Evolutionary conservation across 164 flowering plant genomes (phyloP).

Genomic region (Vitis riparia): DNA sequence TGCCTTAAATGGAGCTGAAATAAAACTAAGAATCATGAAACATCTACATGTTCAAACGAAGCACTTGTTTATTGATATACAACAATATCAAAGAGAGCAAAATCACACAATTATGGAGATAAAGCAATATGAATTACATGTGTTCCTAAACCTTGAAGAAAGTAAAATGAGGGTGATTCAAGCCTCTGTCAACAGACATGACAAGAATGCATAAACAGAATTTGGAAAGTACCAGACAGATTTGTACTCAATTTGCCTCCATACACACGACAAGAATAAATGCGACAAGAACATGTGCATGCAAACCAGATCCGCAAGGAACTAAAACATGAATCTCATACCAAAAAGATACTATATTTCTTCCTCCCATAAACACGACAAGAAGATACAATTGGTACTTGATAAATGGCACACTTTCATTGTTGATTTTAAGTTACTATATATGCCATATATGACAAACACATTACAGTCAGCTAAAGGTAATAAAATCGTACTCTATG

Average conservation of each 20-base stretch:
- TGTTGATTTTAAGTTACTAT: too few relatives aligned
- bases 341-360: not conserved
- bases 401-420: too few relatives aligned
- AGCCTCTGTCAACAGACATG: too few relatives aligned
- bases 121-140: too few relatives aligned
- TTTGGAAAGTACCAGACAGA: too few relatives aligned
- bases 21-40: not conserved
- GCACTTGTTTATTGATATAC: not conserved
- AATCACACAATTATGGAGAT: not conserved
- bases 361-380: not conserved
- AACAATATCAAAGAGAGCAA: not conserved
- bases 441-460: too few relatives aligned
- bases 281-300: too few relatives aligned
- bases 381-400: not conserved
- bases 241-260: too few relatives aligned
- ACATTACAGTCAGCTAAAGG: not conserved
- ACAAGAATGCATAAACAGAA: too few relatives aligned
- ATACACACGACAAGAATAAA: too few relatives aligned
- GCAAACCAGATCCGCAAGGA: not conserved
- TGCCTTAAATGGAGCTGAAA: slow-evolving; percentile 2
- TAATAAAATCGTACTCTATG: slow-evolving; percentile 50
- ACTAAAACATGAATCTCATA: not conserved
- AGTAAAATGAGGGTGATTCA: too few relatives aligned
- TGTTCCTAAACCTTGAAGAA: too few relatives aligned
- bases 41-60: not conserved